Conservation (phyloP, 139 green algal species). For the Zygnema cylindricum region DNA sequence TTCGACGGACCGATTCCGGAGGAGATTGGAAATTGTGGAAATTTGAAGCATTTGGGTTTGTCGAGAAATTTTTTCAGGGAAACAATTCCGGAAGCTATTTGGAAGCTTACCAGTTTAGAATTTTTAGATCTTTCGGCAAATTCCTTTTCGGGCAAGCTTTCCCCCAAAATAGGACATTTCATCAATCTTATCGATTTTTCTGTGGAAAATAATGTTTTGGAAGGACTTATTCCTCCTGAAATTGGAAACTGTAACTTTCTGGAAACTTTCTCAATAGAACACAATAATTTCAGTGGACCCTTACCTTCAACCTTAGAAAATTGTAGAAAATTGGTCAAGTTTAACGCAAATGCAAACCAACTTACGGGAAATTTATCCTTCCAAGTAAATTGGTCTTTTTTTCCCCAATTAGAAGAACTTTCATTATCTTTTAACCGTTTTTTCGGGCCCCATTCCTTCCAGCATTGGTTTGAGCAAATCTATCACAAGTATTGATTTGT, state of each 20-base stretch:
- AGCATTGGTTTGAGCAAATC: neutral
- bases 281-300: conserved; percentile 20
- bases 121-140: neutral
- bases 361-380: neutral
- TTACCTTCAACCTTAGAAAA: conserved; percentile 18
- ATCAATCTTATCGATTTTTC: conserved; percentile 4
- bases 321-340: neutral
- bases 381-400: neutral
- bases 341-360: neutral
- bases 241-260: neutral
- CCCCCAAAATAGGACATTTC: neutral
- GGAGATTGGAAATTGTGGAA: neutral
- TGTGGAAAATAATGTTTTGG: neutral
- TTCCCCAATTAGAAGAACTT: neutral
- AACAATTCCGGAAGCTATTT: neutral
- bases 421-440: neutral
- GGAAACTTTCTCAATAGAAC: neutral
- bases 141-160: conserved; percentile 1
- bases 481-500: neutral
- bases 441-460: neutral
- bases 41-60: neutral
- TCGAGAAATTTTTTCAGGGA: conserved; percentile 14
- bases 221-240: neutral
- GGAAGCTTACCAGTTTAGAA: neutral
- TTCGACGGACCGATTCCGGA: conserved; percentile 6